Percentiles rank a stretch among this genome's conserved stretches.
These are phyloP conservation scores for Alternaria sp. DNA, from an alignment of 2,329 filamentous ascomycete genomes.

Conservation along the genomic window DNA sequence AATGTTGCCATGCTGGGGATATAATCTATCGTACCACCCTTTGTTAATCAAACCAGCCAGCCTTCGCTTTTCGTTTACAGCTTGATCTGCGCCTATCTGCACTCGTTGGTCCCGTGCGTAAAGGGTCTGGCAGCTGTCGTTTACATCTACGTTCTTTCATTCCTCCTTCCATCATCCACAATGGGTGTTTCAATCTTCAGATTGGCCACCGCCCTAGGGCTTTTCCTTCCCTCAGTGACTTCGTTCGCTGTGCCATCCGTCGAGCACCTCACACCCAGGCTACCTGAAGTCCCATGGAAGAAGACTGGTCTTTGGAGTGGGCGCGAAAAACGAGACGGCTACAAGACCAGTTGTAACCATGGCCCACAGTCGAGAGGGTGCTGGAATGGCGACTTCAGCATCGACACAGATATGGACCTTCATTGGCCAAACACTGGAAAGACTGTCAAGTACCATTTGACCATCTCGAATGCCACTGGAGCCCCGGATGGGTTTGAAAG, in stretches of 20 bases:
- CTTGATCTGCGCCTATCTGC: background rate
- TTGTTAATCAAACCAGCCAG: constrained; percentile 8
- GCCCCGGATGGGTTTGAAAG: constrained; percentile 55
- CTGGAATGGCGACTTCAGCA: constrained; percentile 43
- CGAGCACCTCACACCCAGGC: constrained; percentile 15
- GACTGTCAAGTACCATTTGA: constrained; percentile 52
- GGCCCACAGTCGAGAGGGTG: constrained; percentile 31
- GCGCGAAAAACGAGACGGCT: constrained; percentile 14
- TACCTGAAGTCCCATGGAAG: constrained; percentile 30
- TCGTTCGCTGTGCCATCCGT: constrained; percentile 23
- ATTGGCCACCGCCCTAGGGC: constrained; percentile 15
- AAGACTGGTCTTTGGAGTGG: constrained; percentile 19
- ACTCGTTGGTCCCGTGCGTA: constrained; percentile 4
- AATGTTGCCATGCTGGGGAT: constrained; percentile 17
- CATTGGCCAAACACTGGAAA: constrained; percentile 53
- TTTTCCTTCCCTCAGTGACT: constrained; percentile 21
- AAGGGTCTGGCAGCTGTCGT: background rate
- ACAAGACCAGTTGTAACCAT: constrained; percentile 25
- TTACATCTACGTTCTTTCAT: constrained; percentile 11
- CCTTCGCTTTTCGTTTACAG: constrained; percentile 16
- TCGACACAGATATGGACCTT: constrained; percentile 53
- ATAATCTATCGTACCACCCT: constrained; percentile 28
- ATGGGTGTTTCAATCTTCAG: constrained; percentile 13
- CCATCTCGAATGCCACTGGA: constrained; percentile 52
- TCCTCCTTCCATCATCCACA: constrained; percentile 9